Conservation (phyloP, 2,329 filamentous ascomycete genomes). For the Fusarium sp. region DNA sequence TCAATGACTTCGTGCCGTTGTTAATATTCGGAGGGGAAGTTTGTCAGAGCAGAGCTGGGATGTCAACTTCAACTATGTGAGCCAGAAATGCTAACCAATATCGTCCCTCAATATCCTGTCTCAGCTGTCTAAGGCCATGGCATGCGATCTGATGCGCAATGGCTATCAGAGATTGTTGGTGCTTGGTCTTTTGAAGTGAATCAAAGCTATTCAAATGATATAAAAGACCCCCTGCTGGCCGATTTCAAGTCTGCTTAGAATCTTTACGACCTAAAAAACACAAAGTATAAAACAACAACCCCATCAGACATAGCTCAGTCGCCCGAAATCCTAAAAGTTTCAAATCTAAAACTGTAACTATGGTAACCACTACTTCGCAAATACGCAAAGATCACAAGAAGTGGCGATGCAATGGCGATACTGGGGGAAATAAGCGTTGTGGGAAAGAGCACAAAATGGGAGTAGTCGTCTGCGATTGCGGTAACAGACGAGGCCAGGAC, state of each 20-base stretch:
- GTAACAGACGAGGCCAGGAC: neutral
- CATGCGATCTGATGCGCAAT: too few relatives aligned
- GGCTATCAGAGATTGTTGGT: too few relatives aligned
- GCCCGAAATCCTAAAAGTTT: neutral
- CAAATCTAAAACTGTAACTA: neutral
- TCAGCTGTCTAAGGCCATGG: too few relatives aligned
- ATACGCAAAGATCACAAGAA: slow-evolving; percentile 6
- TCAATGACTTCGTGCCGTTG: too few relatives aligned
- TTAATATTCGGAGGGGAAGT: too few relatives aligned
- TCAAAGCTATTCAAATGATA: too few relatives aligned
- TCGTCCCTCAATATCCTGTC: too few relatives aligned
- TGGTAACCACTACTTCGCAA: neutral
- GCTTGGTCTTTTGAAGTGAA: too few relatives aligned
- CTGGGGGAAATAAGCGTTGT: neutral
- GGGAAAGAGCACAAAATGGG: neutral
- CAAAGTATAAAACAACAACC: neutral
- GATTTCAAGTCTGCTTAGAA: too few relatives aligned
- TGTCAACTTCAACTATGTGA: too few relatives aligned
- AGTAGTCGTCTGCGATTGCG: neutral
- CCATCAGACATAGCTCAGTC: neutral
- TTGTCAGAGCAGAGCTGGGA: too few relatives aligned
- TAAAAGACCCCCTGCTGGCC: neutral
- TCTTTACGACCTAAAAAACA: neutral
- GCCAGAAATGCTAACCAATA: too few relatives aligned
- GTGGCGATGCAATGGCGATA: neutral